phyloP scores from a whole-genome alignment of 2,329 filamentous ascomycete genomes.

The Cordyceps militaris region DNA sequence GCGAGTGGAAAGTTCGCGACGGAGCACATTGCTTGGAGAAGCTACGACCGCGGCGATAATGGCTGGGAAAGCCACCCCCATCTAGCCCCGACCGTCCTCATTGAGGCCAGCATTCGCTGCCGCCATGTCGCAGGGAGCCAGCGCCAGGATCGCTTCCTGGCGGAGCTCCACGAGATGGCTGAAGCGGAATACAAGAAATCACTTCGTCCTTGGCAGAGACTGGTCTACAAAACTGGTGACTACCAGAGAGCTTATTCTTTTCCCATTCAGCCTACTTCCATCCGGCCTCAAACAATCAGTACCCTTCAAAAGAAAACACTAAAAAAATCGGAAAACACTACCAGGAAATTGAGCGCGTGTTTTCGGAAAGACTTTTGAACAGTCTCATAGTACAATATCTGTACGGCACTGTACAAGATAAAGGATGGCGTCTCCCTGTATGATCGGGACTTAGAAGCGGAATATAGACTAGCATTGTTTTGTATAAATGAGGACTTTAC shows the following conservation, averaged over 20 bases:
- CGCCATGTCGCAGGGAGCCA: background rate
- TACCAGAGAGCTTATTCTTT: background rate
- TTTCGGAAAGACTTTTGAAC: too few species aligned
- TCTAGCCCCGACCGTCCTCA: background rate
- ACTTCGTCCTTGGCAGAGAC: background rate
- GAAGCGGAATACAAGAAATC: background rate
- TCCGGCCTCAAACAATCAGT: too few species aligned
- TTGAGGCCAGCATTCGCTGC: background rate
- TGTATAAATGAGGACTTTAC: too few species aligned
- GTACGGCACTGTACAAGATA: too few species aligned
- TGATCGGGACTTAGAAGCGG: too few species aligned
- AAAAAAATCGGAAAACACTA: too few species aligned
- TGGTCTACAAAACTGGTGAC: background rate
- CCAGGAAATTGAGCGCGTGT: too few species aligned
- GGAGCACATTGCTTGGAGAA: background rate
- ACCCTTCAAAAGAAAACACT: too few species aligned
- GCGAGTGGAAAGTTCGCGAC: background rate
- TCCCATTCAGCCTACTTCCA: too few species aligned
- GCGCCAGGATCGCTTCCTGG: slow-evolving; percentile 15
- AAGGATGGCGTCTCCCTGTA: too few species aligned
- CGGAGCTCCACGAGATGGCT: background rate
- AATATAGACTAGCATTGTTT: too few species aligned
- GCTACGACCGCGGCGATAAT: background rate
- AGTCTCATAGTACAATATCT: too few species aligned
- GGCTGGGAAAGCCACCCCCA: background rate